Percentiles rank a stretch among this genome's conserved stretches.
These are phyloP conservation scores for Nemania sp. DNA, from an alignment of 2,329 filamentous ascomycete species.

Conservation along the genomic window DNA sequence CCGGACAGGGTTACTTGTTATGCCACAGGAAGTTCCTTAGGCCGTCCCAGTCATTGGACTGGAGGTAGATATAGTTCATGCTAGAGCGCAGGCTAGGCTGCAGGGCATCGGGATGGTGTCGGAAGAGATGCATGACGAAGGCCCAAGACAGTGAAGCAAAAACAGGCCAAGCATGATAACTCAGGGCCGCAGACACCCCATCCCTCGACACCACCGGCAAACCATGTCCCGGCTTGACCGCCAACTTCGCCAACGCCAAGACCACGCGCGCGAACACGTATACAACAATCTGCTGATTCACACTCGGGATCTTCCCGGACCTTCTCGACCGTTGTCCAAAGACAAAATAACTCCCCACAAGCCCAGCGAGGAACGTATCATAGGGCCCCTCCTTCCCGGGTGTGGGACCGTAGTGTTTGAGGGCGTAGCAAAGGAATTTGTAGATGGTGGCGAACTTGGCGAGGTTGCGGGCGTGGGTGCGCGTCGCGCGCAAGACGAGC, in stretches of 20 bases:
- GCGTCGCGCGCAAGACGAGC: conserved; percentile 83
- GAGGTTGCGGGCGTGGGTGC: conserved; percentile 87
- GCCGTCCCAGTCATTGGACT: conserved; percentile 88
- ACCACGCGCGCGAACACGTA: conserved; percentile 95
- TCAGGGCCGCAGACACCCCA: conserved; percentile 51
- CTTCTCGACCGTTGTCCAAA: conserved; percentile 73
- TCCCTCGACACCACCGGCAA: conserved; percentile 55
- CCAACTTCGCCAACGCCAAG: conserved; percentile 80
- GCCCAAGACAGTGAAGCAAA: conserved; percentile 94
- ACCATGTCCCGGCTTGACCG: conserved; percentile 66
- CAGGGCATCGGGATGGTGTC: conserved; percentile 86
- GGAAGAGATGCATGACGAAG: conserved; percentile 92
- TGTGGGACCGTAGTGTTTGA: conserved; percentile 64
- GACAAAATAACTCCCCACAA: conserved; percentile 88
- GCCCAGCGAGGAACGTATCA: conserved; percentile 83
- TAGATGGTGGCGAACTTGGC: conserved; percentile 90
- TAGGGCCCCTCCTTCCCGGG: conserved; percentile 70
- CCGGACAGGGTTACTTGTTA: conserved; percentile 61
- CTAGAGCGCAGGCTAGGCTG: conserved; percentile 90
- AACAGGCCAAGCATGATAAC: conserved; percentile 81
- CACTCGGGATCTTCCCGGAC: conserved; percentile 70
- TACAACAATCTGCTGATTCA: conserved; percentile 96
- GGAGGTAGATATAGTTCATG: conserved; percentile 95
- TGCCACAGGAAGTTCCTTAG: conserved; percentile 83
- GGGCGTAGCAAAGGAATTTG: conserved; percentile 76